Evolutionary conservation across 1,139 yeast genomes (phyloP), one percentile per base, ranked within the genome.

Genomic region (Meyerozyma guilliermondii): DNA sequence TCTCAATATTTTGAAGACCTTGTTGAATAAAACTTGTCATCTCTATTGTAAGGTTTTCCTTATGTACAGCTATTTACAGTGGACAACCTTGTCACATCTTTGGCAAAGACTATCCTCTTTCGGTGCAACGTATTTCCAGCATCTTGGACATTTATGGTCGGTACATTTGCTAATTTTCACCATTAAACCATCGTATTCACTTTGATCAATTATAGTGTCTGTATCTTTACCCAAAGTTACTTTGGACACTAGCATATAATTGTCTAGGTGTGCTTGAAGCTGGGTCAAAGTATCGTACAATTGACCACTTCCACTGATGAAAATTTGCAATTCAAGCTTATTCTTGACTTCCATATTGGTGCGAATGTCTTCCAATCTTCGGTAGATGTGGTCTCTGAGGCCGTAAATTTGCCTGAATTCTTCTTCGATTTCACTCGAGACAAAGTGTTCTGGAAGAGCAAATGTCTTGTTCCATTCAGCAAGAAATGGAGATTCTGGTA

Each of bases 91-190:
- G 8, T 75, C 78, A 64, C 98, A 91, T 51, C 94, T 77, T 0
- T 46, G 45, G 59, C 98, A 92, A 27, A 91, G 67, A 2, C 58
- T 57, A 13, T 78, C 80, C 38, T 74, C 80, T 1, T 50, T 54
- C 0, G 59, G 60, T 0, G 95, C 71, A 13, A 78, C 77, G 55
- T 66, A 81, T 55, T 87, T 87, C 98, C 98, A 92, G 62, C 98
- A 92, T 56, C 98, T 75, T 2, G 96, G 95, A 59, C 98, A 92
- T 55, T 88, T 88, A 41, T 65, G 63, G 5, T 65, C 57, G 0
- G 62, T 49, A 0, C 88, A 76, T 4, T 71, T 72, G 8, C 65
- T 59, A 6, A 80, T 72, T 10, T 66, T 53, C 5, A 78, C 61
- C 1, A 51, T 22, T 2, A 13, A 7, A 3, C 16, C 30, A 1